Evolutionary conservation across 345 rosid species (phyloP).

Genomic region (Excoecaria cochinchinensis): DNA sequence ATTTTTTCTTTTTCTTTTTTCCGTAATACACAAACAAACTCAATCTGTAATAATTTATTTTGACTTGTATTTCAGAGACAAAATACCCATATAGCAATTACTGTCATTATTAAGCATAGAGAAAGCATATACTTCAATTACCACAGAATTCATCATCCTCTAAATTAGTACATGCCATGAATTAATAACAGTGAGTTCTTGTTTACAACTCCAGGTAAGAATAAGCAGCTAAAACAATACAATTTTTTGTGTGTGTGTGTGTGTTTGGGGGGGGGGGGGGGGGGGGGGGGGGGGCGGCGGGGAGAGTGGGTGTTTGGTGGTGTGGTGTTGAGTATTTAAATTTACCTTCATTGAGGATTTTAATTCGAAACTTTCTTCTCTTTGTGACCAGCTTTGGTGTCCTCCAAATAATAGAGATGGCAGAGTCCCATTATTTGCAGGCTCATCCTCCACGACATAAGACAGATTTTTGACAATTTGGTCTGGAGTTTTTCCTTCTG

Average conservation of each 20-base stretch:
- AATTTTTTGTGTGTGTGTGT: not conserved
- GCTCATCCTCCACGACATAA: slow-evolving; percentile 59
- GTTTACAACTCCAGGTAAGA: not conserved
- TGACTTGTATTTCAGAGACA: not conserved
- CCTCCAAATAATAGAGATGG: slow-evolving; percentile 79
- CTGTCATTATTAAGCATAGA: not conserved
- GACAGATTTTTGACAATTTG: slow-evolving; percentile 50
- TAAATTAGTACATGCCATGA: not conserved
- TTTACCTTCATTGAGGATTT: slow-evolving; percentile 76
- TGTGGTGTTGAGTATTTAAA: too few species aligned
- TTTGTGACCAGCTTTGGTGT: slow-evolving; percentile 72
- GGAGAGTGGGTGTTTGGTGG: too few species aligned
- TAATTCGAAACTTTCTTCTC: slow-evolving; percentile 72
- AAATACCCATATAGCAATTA: not conserved
- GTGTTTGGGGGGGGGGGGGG: too few species aligned
- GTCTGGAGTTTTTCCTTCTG: slow-evolving; percentile 55
- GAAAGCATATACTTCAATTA: not conserved
- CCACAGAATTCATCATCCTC: not conserved
- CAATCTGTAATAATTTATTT: not conserved
- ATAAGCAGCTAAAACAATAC: not conserved
- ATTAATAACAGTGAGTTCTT: not conserved
- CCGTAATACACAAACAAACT: not conserved
- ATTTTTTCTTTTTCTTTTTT: not conserved
- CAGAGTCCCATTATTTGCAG: slow-evolving; percentile 39
- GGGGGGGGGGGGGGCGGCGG: too few species aligned